These are phyloP conservation scores for Mychonastes homosphaera DNA, from an alignment of 139 green algal species.

Conservation along the genomic window DNA sequence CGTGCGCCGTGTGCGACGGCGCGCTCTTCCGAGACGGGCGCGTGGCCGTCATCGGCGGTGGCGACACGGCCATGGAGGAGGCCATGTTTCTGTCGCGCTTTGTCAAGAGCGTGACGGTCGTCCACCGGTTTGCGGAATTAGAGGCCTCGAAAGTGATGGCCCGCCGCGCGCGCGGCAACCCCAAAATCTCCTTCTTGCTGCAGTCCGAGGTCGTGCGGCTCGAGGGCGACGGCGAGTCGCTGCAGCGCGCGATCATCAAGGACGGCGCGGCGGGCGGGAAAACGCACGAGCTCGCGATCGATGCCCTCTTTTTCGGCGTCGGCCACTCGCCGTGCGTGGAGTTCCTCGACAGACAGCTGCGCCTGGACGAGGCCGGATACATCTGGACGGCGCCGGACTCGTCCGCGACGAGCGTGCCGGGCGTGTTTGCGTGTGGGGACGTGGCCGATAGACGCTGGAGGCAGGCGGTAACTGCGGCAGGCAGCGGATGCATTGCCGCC, in stretches of 20 bases:
- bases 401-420: slow-evolving; percentile 46
- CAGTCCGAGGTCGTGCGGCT: slow-evolving; percentile 45
- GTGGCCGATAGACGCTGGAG: slow-evolving; percentile 68
- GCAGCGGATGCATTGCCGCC: slow-evolving; percentile 57
- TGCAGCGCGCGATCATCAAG: slow-evolving; percentile 54
- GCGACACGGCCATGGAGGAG: slow-evolving; percentile 75
- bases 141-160: slow-evolving; percentile 60
- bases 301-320: slow-evolving; percentile 85
- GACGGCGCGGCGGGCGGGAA: slow-evolving; percentile 57
- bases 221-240: slow-evolving; percentile 47
- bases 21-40: slow-evolving; percentile 77
- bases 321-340: slow-evolving; percentile 73
- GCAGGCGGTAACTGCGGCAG: slow-evolving; percentile 63
- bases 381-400: slow-evolving; percentile 48
- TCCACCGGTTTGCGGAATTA: slow-evolving; percentile 73
- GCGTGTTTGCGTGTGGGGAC: slow-evolving; percentile 62
- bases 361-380: slow-evolving; percentile 58
- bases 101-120: slow-evolving; percentile 69
- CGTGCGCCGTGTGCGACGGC: slow-evolving; percentile 69
- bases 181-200: slow-evolving; percentile 69
- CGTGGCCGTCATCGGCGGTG: slow-evolving; percentile 69
- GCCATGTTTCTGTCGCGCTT: slow-evolving; percentile 65
- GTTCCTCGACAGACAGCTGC: slow-evolving; percentile 62
- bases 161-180: slow-evolving; percentile 52
- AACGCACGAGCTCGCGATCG: slow-evolving; percentile 33